phyloP scores from a whole-genome alignment of 257 asterid genomes.

The Fraxinus anomala region DNA sequence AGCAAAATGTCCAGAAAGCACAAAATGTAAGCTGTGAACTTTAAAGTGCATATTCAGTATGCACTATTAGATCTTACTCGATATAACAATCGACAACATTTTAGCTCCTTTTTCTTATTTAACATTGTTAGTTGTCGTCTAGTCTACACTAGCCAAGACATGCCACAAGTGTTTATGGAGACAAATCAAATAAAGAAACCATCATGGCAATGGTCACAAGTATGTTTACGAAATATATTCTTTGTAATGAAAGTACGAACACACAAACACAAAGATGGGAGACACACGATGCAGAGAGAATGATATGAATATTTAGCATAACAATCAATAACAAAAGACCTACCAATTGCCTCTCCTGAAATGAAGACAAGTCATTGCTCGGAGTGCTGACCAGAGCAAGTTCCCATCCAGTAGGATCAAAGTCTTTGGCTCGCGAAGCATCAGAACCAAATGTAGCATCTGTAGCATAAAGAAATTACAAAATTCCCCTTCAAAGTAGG shows the following conservation, averaged over 20 bases:
- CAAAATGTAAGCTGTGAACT: background rate
- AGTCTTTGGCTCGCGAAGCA: constrained; percentile 49
- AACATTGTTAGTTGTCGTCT: background rate
- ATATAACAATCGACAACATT: background rate
- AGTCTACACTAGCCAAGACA: background rate
- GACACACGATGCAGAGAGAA: background rate
- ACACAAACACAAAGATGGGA: background rate
- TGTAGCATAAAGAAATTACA: constrained; percentile 37
- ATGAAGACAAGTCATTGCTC: constrained; percentile 72
- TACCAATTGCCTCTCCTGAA: constrained; percentile 94
- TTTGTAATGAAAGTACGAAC: background rate
- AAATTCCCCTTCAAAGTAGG: background rate
- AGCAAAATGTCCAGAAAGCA: constrained; percentile 11
- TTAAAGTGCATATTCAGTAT: background rate
- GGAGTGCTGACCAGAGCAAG: constrained; percentile 93
- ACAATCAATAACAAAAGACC: constrained; percentile 13
- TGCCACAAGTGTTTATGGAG: background rate
- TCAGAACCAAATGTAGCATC: constrained; percentile 57
- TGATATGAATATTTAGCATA: background rate
- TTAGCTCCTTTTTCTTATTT: background rate
- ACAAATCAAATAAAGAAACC: background rate
- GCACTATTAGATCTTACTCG: background rate
- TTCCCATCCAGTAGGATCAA: constrained; percentile 95
- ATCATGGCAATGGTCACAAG: background rate
- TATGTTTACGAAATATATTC: background rate